Evolutionary conservation across 257 asterid species (phyloP).

Genomic region (Solanum sejunctum): DNA sequence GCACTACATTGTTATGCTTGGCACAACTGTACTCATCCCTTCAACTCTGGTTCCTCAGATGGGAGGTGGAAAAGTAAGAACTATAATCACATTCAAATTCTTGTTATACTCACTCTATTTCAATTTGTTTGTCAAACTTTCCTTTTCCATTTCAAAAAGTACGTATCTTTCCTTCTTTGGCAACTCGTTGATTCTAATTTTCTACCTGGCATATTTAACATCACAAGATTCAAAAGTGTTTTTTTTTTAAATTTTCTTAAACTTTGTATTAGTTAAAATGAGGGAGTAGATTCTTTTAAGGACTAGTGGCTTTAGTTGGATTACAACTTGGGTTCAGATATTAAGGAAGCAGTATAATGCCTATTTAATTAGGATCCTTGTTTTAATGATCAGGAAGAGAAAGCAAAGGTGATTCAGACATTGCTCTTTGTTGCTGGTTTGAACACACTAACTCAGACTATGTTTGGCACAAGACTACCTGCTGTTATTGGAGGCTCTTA

Average conservation of each 20-base stretch:
- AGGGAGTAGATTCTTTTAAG: not conserved
- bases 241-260: not conserved
- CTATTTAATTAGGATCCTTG: not conserved
- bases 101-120: not conserved
- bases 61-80: conserved; percentile 82
- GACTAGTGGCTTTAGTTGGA: not conserved
- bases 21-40: conserved; percentile 89
- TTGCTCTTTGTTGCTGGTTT: conserved; percentile 89
- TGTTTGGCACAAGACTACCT: conserved; percentile 78
- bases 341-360: not conserved
- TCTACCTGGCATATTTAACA: too few species aligned
- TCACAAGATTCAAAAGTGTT: not conserved
- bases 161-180: not conserved
- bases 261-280: not conserved
- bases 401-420: conserved; percentile 80
- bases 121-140: not conserved
- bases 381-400: conserved; percentile 44
- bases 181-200: too few species aligned
- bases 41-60: conserved; percentile 66
- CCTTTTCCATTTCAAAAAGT: not conserved
- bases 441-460: conserved; percentile 63
- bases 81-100: not conserved
- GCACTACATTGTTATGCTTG: conserved; percentile 96
- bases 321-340: not conserved
- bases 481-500: conserved; percentile 81